Conservation (phyloP, 2,329 filamentous ascomycete genomes). For the Dothistroma septosporum region DNA sequence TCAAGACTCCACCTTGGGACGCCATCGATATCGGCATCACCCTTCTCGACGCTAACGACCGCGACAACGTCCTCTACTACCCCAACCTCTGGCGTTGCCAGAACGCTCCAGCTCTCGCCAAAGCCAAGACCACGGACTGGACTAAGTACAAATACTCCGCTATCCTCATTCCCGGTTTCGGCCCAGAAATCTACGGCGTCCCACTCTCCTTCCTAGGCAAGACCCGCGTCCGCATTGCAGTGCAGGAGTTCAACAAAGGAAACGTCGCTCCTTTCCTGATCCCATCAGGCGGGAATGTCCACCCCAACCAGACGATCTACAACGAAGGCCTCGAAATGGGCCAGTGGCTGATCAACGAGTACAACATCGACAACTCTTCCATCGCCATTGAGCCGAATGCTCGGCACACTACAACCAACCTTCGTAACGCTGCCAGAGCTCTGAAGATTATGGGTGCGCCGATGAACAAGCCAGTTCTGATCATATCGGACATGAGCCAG, state of each 20-base stretch:
- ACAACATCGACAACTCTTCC: background rate
- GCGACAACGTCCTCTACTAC: background rate
- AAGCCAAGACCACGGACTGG: background rate
- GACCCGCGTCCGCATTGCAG: background rate
- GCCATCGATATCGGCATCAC: background rate
- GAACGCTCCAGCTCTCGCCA: background rate
- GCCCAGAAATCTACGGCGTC: slow-evolving; percentile 2
- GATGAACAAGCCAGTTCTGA: background rate
- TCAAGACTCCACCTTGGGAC: background rate
- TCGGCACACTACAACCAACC: slow-evolving; percentile 1
- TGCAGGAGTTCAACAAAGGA: background rate
- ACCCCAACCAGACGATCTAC: background rate
- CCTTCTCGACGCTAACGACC: background rate
- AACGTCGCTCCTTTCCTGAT: background rate
- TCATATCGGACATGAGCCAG: background rate
- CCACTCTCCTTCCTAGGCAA: slow-evolving; percentile 2
- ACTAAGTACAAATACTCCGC: background rate
- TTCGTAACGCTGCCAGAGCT: background rate
- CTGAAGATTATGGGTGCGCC: background rate
- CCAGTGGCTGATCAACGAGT: background rate
- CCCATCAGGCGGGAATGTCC: background rate
- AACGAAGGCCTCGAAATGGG: slow-evolving; percentile 1
- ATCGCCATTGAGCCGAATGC: slow-evolving; percentile 1
- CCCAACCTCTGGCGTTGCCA: background rate
- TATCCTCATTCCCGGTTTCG: background rate